Evolutionary conservation across 2,329 filamentous ascomycete genomes (phyloP), one percentile per base, ranked within the genome.

Genomic region (Fusarium fracticaudum): DNA sequence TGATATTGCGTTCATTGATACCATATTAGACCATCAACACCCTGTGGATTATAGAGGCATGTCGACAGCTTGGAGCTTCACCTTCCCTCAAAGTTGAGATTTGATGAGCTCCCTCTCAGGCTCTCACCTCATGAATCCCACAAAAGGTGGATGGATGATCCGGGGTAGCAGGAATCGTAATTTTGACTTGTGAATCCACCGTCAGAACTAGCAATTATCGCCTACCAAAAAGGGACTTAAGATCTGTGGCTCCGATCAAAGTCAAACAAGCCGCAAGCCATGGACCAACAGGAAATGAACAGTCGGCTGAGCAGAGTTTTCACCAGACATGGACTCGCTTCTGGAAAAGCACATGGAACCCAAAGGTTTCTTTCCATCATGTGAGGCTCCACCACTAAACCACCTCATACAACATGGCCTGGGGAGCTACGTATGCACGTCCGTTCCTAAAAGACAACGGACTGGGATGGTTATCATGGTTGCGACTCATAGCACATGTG

Each of bases 341-440:
- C 71, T 72, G 71, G 72, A 74, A 74, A 41, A 61, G 50, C 38
- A 51, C 37, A 50, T 69, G 64, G 68, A 74, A 74, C 26, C 60
- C 60, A 71, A 67, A 53, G 20, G 47, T 54, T 71, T 43, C 38
- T 44, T 63, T 61, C 67, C 48, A 74, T 72, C 71, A 67, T 72
- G 71, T 63, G 72, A 69, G 71, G 55, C 24, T 29, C 51, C 51
- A 73, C 66, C 66, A 67, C 64, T 58, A 58, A 69, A 67, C 60
- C 67, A 72, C 68, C 55, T 35, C 51, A 64, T 44, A 40, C 24
- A 26, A 37, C 64, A 69, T 33, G 41, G 51, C 38, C 48, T 48
- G 40, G 44, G 44, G 43, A 26, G 26, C 60, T 59, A 64, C 45
- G 51, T 47, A 65, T 70, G 59, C 66, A 69, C 31, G 47, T 54